Evolutionary conservation across 2,329 filamentous ascomycete genomes (phyloP).

Genomic region (Aphanoascus verrucosus): DNA sequence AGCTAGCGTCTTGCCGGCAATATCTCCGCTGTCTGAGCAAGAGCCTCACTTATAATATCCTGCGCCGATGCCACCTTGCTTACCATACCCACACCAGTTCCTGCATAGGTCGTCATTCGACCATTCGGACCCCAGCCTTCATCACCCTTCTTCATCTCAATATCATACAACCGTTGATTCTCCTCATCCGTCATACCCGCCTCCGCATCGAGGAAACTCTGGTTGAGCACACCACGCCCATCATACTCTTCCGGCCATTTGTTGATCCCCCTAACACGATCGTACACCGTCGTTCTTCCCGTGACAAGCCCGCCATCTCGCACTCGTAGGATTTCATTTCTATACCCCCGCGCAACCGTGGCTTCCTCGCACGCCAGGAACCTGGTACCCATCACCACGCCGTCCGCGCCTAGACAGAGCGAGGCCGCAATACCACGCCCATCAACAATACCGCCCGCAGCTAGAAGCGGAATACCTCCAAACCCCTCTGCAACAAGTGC

Average conservation of each 20-base stretch:
- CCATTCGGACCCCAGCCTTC: conserved; percentile 44
- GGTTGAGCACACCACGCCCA: conserved; percentile 49
- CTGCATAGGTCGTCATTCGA: conserved; percentile 53
- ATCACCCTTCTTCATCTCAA: conserved; percentile 41
- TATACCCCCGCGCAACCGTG: conserved; percentile 41
- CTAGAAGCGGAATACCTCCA: conserved; percentile 37
- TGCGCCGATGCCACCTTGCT: conserved; percentile 40
- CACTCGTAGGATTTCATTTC: conserved; percentile 38
- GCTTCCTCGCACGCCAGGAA: conserved; percentile 47
- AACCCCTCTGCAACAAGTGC: conserved; percentile 22
- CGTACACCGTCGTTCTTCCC: conserved; percentile 43
- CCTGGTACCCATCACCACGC: conserved; percentile 52
- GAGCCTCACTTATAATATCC: conserved; percentile 43
- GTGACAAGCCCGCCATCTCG: conserved; percentile 44
- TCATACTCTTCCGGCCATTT: conserved; percentile 50
- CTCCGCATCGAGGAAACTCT: conserved; percentile 38
- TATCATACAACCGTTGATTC: conserved; percentile 35
- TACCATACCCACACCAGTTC: conserved; percentile 51
- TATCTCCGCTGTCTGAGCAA: conserved; percentile 29
- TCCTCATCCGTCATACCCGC: conserved; percentile 32
- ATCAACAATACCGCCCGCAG: conserved; percentile 45
- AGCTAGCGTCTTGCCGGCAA: background rate
- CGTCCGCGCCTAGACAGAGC: conserved; percentile 43
- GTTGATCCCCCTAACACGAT: conserved; percentile 44
- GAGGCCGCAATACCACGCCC: conserved; percentile 43